Evolutionary conservation across 1,139 yeast species (phyloP), one percentile per base, ranked within the genome.

Genomic region (Geotrichum fermentans): DNA sequence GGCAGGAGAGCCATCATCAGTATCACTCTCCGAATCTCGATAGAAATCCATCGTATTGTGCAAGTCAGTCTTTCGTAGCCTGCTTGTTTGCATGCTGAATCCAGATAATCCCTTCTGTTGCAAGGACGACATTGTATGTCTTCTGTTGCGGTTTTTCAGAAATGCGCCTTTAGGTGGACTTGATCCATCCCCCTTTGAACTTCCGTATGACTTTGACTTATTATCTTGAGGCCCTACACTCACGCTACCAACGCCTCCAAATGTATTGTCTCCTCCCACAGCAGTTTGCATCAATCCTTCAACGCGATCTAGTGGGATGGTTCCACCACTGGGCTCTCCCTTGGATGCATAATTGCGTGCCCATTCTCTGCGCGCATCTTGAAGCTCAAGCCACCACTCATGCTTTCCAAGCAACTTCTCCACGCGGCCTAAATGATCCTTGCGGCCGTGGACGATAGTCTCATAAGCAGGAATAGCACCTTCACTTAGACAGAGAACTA

Each of bases 81-180:
- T 71, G 53, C 73, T 78, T 0, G 90, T 77, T 50, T 81, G 83
- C 81, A 88, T 83, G 47, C 83, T 82, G 47, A 87, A 71, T 5
- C 46, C 45, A 0, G 90, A 78, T 14, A 86, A 77, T 0, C 96
- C 96, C 60, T 83, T 73, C 53, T 78, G 79, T 58, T 84, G 92
- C 16, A 68, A 51, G 2, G 63, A 58, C 7, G 69, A 62, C 24
- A 68, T 50, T 0, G 72, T 66, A 26, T 67, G 65, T 14, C 70
- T 57, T 38, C 68, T 54, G 30, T 59, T 56, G 14, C 57, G 56
- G 24, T 44, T 52, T 18, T 40, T 42, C 24, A 51, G 18, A 22
- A 45, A 37, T 17, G 46, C 39, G 18, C 24, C 17, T 10, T 26
- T 29, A 5, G 47, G 40, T 28, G 49, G 49, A 21, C 29, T 17